Evolutionary conservation across 306 rosid genomes (phyloP).

Genomic region (Rosa persica): DNA sequence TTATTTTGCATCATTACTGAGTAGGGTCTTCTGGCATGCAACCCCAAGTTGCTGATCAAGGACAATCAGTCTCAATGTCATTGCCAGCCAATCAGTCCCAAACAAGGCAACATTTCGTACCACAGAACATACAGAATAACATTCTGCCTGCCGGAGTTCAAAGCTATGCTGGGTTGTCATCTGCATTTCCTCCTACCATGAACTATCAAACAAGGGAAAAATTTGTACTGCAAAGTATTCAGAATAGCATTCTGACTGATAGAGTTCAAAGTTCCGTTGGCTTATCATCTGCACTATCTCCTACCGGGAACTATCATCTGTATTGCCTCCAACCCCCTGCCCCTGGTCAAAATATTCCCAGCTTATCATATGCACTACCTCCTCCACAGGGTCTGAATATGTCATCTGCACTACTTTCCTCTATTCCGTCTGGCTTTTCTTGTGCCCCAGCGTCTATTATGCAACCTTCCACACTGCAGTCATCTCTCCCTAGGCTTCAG

Average conservation of each 20-base stretch:
- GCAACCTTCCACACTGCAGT: too few species aligned
- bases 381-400: too few species aligned
- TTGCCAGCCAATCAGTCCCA: slow-evolving; percentile 56
- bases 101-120: slow-evolving; percentile 51
- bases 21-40: slow-evolving; percentile 55
- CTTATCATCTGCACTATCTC: slow-evolving; percentile 29
- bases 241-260: slow-evolving; percentile 49
- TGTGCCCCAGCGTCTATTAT: too few species aligned
- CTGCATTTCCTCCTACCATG: slow-evolving; percentile 49
- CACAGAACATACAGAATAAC: slow-evolving; percentile 63
- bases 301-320: slow-evolving; percentile 39
- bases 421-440: too few species aligned
- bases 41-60: slow-evolving; percentile 58
- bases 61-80: slow-evolving; percentile 58
- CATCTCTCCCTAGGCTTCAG: too few species aligned
- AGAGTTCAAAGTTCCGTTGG: slow-evolving; percentile 49
- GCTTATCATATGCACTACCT: not conserved
- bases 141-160: slow-evolving; percentile 45
- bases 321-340: slow-evolving; percentile 36
- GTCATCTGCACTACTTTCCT: too few species aligned
- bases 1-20: not conserved
- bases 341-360: too few species aligned
- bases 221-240: slow-evolving; percentile 32
- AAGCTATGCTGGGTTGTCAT: slow-evolving; percentile 36
- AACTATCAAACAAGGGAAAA: too few species aligned